Conservation (phyloP, 768 basidiomycete species). For the Pisolithus albus region DNA sequence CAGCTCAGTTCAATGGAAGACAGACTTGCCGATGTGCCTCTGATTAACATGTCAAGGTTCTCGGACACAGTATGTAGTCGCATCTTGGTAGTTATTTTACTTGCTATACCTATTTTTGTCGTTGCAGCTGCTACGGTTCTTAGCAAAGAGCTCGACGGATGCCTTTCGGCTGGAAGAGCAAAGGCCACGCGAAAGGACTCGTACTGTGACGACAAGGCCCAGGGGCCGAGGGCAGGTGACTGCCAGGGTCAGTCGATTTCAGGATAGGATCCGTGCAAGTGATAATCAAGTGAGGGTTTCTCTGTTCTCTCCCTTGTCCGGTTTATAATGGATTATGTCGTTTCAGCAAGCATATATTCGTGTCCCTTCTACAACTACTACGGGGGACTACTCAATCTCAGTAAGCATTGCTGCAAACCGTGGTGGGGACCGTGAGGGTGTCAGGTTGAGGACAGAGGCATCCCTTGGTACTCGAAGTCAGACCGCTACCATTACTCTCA, state of each 20-base stretch:
- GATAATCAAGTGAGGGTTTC: slow-evolving; percentile 30
- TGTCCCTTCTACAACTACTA: slow-evolving; percentile 15
- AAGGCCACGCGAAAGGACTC: slow-evolving; percentile 20
- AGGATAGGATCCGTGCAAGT: slow-evolving; percentile 26
- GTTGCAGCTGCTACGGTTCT: slow-evolving; percentile 19
- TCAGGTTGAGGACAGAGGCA: slow-evolving; percentile 17
- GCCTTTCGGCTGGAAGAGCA: slow-evolving; percentile 20
- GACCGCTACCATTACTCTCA: slow-evolving; percentile 36
- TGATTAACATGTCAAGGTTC: slow-evolving; percentile 22
- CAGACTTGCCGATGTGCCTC: slow-evolving; percentile 14
- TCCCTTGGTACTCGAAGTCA: slow-evolving; percentile 23
- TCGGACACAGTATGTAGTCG: slow-evolving; percentile 12
- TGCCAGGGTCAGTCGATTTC: slow-evolving; percentile 22
- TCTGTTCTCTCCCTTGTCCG: not conserved
- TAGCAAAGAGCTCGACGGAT: slow-evolving; percentile 21
- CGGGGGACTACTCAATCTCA: slow-evolving; percentile 18
- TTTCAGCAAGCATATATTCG: slow-evolving; percentile 15
- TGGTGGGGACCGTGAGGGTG: slow-evolving; percentile 5
- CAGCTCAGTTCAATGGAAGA: slow-evolving; percentile 18
- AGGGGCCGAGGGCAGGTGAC: slow-evolving; percentile 8
- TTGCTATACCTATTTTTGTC: not conserved
- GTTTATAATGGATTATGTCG: not conserved
- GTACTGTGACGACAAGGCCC: slow-evolving; percentile 14
- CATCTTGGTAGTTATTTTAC: not conserved
- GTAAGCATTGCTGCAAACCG: slow-evolving; percentile 12